Base-by-base conservation (phyloP, 331 rosid genomes). In the Quercus lobata region DNA sequence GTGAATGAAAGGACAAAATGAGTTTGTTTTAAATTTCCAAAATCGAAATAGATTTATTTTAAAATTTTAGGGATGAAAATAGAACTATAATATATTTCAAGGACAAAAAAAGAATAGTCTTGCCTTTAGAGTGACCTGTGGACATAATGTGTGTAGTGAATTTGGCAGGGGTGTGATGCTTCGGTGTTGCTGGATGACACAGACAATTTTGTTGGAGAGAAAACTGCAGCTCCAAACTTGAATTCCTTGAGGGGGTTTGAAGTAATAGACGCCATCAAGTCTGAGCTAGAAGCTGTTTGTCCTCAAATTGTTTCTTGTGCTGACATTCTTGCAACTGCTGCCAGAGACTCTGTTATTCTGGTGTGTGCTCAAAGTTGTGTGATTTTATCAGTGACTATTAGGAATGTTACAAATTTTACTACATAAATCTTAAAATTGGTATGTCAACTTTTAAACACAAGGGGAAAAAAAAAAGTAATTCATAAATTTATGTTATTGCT, bases 231-330 rank as follows among this genome's bases (percentile, higher is more conserved):
- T 14, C 97, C 97, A 29, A 93, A 93, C 82, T 62, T 86, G 83
- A 93, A 93, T 57, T 90, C 96, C 12, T 87, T 93, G 16, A 84
- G 93, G 66, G 99, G 99, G 54, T 96, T 93, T 57, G 97, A 90
- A 80, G 97, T 92, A 34, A 87, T 93, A 5, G 94, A 96, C 18
- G 82, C 88, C 5, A 92, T 92, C 24, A 96, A 96, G 85, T 80
- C 92, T 0, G 94, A 87, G 37, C 79, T 96, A 6, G 97, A 96
- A 80, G 12, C 75, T 11, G 79, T 90, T 4, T 96, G 97, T 69
- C 98, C 97, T 9, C 79, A 82, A 75, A 93, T 93, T 37, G 90
- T 93, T 25, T 93, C 99, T 7, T 96, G 99, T 60, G 98, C 96
- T 41, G 98, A 96, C 83, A 84, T 96, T 76, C 86, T 93, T 2